Evolutionary conservation across 768 basidiomycete genomes (phyloP).

Genomic region (Brasilioporus rufonigricans): DNA sequence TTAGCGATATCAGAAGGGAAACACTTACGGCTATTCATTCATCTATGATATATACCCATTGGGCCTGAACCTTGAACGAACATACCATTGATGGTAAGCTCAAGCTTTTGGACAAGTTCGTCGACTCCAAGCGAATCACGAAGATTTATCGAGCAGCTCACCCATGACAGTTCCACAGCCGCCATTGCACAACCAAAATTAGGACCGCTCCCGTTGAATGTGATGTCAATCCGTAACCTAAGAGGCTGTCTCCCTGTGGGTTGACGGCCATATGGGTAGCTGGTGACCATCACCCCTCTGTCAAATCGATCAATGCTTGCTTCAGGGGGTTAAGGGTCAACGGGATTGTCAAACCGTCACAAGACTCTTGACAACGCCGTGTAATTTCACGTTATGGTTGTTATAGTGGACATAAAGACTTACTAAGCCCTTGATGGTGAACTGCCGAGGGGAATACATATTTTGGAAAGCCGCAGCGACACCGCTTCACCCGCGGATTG

Average conservation of each 20-base stretch:
- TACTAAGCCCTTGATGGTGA: background rate
- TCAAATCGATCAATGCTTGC: background rate
- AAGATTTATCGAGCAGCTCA: background rate
- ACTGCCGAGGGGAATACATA: background rate
- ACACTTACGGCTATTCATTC: slow-evolving; percentile 8
- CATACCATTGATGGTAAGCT: slow-evolving; percentile 9
- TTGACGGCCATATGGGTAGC: background rate
- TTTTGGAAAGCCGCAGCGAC: slow-evolving; percentile 1
- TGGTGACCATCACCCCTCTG: background rate
- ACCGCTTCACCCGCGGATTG: slow-evolving; percentile 11
- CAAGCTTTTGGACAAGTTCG: background rate
- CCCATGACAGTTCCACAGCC: background rate
- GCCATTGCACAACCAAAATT: background rate
- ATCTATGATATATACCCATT: background rate
- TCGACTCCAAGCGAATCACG: background rate
- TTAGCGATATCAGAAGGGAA: slow-evolving; percentile 7
- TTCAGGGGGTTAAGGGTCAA: background rate
- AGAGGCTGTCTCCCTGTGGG: background rate
- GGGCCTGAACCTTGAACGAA: slow-evolving; percentile 7
- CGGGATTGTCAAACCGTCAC: background rate
- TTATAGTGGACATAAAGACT: background rate
- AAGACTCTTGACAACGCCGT: background rate
- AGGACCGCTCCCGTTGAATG: background rate
- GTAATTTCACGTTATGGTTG: background rate
- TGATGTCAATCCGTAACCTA: background rate